A percentile compares a stretch with the other conserved stretches of the same genome.
These are phyloP conservation scores for Ichthyophthirius multifiliis DNA, from an alignment of 169 alveolate species.

Conservation along the genomic window DNA sequence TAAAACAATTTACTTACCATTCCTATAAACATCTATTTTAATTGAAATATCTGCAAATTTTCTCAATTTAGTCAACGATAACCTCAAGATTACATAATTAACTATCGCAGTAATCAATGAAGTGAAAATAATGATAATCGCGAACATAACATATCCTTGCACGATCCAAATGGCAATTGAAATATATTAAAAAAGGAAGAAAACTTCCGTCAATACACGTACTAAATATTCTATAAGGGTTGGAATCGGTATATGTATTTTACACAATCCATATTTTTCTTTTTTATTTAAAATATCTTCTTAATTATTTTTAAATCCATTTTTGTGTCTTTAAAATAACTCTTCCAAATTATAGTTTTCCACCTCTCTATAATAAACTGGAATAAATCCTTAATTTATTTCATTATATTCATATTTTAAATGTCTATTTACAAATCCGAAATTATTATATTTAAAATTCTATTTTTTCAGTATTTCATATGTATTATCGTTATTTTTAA, in stretches of 20 bases:
- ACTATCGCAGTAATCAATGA: conserved; percentile 15
- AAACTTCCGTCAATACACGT: neutral
- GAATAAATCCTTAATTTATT: neutral
- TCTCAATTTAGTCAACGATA: neutral
- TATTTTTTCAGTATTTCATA: neutral
- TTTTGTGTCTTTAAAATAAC: neutral
- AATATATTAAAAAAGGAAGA: neutral
- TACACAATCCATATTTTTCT: neutral
- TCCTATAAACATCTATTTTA: conserved; percentile 1
- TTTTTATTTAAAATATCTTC: neutral
- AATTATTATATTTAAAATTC: neutral
- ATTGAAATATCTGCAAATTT: conserved; percentile 11
- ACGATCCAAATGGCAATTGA: neutral
- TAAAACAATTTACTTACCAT: too few relatives aligned
- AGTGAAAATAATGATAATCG: conserved; percentile 7
- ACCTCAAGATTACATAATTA: conserved; percentile 5
- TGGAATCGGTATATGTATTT: neutral
- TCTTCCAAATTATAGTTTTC: neutral
- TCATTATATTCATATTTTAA: neutral
- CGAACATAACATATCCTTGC: conserved; percentile 1
- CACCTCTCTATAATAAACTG: neutral
- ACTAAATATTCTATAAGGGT: neutral
- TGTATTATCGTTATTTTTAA: neutral
- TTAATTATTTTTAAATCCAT: neutral
- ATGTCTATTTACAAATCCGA: neutral